These are phyloP conservation scores for Grigorovia yakushimaensis DNA, from an alignment of 805 yeast genomes.

Conservation along the genomic window DNA sequence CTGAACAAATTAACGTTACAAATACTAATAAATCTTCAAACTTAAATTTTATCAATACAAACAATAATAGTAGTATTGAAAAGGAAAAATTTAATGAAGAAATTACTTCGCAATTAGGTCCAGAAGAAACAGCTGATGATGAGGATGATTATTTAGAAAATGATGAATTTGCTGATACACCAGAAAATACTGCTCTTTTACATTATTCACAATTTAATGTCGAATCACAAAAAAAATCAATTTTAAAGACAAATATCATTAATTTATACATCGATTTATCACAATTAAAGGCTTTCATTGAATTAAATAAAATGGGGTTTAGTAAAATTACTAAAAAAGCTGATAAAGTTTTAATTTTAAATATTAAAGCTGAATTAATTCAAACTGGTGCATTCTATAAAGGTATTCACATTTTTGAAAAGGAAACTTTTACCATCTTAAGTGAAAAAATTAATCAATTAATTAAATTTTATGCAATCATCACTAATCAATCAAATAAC, in stretches of 20 bases:
- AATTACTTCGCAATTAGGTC: not conserved
- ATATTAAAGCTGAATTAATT: conserved; percentile 42
- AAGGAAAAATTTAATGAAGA: not conserved
- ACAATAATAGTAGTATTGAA: not conserved
- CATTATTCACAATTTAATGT: conserved; percentile 41
- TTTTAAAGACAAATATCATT: conserved; percentile 55
- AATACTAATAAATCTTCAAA: not conserved
- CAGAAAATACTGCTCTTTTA: conserved; percentile 40
- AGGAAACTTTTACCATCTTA: conserved; percentile 37
- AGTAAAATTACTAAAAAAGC: conserved; percentile 81
- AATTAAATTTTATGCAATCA: conserved; percentile 48
- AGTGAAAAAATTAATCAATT: conserved; percentile 45
- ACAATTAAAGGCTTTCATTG: conserved; percentile 76
- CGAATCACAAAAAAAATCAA: conserved; percentile 45
- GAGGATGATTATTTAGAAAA: conserved; percentile 32
- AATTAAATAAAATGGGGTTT: conserved; percentile 79
- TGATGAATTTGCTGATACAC: conserved; percentile 31
- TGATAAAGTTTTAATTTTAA: conserved; percentile 63
- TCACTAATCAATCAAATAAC: conserved; percentile 27
- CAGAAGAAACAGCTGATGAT: conserved; percentile 8
- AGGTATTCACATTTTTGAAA: conserved; percentile 47
- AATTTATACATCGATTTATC: conserved; percentile 62
- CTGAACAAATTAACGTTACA: conserved; percentile 24
- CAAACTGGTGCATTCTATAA: conserved; percentile 34
- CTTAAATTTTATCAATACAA: not conserved